Percentiles rank a stretch among this genome's conserved stretches.
phyloP scores from a whole-genome alignment of 495 filamentous ascomycete species.

The Sabuloglossum arenarium region DNA sequence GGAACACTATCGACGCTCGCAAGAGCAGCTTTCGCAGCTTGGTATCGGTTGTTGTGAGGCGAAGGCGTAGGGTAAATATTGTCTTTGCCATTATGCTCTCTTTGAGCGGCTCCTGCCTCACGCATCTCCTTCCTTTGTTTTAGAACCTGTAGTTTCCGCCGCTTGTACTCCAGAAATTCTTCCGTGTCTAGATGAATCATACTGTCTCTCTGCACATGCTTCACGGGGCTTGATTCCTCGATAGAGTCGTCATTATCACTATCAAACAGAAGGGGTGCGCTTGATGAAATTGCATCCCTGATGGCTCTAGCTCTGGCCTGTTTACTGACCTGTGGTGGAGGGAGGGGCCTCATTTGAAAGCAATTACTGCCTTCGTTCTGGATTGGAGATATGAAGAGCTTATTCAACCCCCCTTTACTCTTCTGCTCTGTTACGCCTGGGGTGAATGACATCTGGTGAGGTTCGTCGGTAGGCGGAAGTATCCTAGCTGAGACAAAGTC shows the following conservation, averaged over 20 bases:
- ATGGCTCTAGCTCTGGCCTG: neutral
- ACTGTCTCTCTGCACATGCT: neutral
- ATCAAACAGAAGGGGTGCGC: neutral
- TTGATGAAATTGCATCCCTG: neutral
- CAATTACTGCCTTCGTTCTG: constrained; percentile 11
- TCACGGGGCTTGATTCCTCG: neutral
- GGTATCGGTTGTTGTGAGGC: constrained; percentile 19
- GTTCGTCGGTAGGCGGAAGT: too few species aligned
- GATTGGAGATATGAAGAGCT: constrained; percentile 19
- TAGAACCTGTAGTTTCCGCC: neutral
- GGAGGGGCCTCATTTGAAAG: constrained; percentile 11
- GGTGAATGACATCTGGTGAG: neutral
- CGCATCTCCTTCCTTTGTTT: neutral
- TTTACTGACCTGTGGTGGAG: neutral
- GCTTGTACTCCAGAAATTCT: neutral
- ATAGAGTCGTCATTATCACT: neutral
- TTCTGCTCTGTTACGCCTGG: neutral
- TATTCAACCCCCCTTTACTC: constrained; percentile 7
- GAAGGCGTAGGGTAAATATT: constrained; percentile 14
- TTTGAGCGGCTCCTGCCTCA: constrained; percentile 3
- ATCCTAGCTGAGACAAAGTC: too few species aligned
- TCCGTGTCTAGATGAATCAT: neutral
- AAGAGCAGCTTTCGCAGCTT: constrained; percentile 16
- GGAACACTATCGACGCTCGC: neutral
- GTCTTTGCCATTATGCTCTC: constrained; percentile 17